A percentile compares a stretch with the other conserved stretches of the same genome.
Conservation (phyloP, 768 basidiomycete genomes). For the Termitomyces eurrhizus region DNA sequence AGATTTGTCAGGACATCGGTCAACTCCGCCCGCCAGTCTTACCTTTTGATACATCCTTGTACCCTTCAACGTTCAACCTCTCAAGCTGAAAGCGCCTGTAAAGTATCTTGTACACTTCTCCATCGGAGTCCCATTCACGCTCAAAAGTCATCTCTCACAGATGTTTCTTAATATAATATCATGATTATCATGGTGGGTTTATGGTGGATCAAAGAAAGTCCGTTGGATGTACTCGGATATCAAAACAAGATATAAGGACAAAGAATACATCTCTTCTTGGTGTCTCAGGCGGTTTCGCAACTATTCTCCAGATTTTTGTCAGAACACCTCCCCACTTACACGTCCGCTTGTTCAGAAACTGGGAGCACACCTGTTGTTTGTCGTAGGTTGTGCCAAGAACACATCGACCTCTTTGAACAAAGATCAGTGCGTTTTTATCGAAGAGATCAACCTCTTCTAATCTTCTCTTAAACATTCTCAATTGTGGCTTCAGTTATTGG, state of each 20-base stretch:
- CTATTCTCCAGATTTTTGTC: neutral
- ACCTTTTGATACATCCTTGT: neutral
- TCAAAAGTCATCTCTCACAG: neutral
- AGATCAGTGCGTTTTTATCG: neutral
- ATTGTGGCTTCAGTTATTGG: neutral
- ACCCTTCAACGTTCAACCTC: neutral
- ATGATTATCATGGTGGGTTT: neutral
- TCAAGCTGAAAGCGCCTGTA: neutral
- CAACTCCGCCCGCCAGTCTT: neutral
- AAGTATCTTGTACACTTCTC: neutral
- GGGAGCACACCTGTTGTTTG: neutral
- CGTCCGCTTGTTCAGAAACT: neutral
- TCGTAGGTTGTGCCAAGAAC: neutral
- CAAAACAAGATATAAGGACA: neutral
- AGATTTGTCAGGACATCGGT: neutral
- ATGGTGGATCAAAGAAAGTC: neutral
- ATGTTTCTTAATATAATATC: neutral
- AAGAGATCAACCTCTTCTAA: neutral
- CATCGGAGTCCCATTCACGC: neutral
- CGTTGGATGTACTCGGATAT: neutral
- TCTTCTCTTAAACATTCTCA: neutral
- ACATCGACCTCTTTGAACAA: neutral
- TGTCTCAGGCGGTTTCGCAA: no score
- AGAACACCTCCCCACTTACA: no score
- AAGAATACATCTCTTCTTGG: no score